Evolutionary conservation across 805 yeast species (phyloP).

Genomic region (Hanseniaspora singularis): DNA sequence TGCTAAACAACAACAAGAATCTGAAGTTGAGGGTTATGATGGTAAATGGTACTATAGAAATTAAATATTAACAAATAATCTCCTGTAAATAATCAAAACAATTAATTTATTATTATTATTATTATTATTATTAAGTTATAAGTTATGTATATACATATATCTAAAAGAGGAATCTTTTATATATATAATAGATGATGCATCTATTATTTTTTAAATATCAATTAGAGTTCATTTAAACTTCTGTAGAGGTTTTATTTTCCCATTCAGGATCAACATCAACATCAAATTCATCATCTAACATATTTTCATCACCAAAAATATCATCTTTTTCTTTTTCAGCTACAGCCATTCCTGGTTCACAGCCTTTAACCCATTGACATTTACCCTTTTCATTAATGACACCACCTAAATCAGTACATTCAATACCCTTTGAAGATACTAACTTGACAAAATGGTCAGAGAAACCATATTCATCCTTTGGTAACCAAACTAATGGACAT

Average conservation of each 20-base stretch:
- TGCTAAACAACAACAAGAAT: background rate
- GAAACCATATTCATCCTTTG: constrained; percentile 78
- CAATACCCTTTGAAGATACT: constrained; percentile 39
- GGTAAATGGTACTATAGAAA: constrained; percentile 12
- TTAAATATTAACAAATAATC: too few relatives aligned
- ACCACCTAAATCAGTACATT: constrained; percentile 59
- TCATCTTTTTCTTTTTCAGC: background rate
- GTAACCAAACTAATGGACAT: constrained; percentile 81
- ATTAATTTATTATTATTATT: too few relatives aligned
- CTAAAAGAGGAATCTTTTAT: background rate
- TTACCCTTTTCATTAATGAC: constrained; percentile 41
- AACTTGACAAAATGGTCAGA: constrained; percentile 48
- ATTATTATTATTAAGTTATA: too few relatives aligned
- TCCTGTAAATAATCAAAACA: too few relatives aligned
- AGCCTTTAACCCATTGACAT: constrained; percentile 33
- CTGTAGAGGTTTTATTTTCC: background rate
- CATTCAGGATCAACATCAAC: background rate
- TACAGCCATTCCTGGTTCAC: constrained; percentile 31
- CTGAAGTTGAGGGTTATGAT: constrained; percentile 4
- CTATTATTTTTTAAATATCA: too few relatives aligned
- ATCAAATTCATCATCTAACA: background rate
- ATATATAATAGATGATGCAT: too few relatives aligned
- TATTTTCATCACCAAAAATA: constrained; percentile 11
- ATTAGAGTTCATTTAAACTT: too few relatives aligned
- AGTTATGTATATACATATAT: background rate